Conservation (phyloP, 331 rosid species). For the Stylosanthes scabra region DNA sequence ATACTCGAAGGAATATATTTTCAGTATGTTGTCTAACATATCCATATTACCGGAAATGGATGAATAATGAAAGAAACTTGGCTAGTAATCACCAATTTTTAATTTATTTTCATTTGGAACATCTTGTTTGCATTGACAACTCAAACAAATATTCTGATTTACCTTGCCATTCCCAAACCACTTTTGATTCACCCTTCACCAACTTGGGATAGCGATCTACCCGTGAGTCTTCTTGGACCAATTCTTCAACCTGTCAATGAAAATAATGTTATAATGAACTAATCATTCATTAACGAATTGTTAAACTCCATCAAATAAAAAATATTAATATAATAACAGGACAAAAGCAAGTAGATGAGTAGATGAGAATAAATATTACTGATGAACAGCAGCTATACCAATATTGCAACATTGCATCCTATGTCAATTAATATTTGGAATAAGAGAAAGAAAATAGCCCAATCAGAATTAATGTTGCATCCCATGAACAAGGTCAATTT, state of each 20-base stretch:
- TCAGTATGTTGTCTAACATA: background rate
- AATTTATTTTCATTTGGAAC: slow-evolving; percentile 9
- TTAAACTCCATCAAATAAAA: slow-evolving; percentile 15
- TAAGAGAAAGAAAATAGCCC: slow-evolving; percentile 8
- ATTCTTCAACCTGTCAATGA: slow-evolving; percentile 77
- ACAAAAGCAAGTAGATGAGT: slow-evolving; percentile 6
- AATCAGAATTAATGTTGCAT: slow-evolving; percentile 2
- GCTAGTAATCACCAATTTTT: background rate
- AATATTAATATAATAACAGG: slow-evolving; percentile 28
- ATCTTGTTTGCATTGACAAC: slow-evolving; percentile 16
- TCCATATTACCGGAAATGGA: background rate
- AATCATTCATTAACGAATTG: slow-evolving; percentile 4
- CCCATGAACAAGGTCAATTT: slow-evolving; percentile 34
- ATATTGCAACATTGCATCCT: slow-evolving; percentile 12
- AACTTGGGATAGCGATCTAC: slow-evolving; percentile 84
- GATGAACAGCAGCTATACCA: slow-evolving; percentile 22
- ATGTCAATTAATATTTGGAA: slow-evolving; percentile 31
- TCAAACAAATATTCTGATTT: slow-evolving; percentile 23
- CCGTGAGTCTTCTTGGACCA: slow-evolving; percentile 93
- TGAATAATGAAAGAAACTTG: slow-evolving; percentile 13
- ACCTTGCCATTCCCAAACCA: slow-evolving; percentile 97
- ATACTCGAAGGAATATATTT: slow-evolving; percentile 4
- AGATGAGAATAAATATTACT: background rate
- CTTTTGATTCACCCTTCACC: slow-evolving; percentile 93
- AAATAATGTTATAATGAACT: slow-evolving; percentile 21